These are phyloP conservation scores for Lantana camara DNA, from an alignment of 257 asterid species.

Conservation along the genomic window DNA sequence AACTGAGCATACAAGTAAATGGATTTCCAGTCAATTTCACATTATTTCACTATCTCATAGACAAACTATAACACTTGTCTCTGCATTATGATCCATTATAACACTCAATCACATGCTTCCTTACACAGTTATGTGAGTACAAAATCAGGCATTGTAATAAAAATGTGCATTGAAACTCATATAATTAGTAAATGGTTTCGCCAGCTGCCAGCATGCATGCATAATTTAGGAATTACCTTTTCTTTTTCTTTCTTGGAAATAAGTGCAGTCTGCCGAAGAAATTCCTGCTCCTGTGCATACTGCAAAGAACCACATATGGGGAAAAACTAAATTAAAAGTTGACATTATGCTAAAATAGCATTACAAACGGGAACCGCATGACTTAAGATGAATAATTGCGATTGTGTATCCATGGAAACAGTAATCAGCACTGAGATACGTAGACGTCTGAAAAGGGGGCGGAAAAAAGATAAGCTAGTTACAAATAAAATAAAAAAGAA, in stretches of 20 bases:
- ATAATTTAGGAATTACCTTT: constrained; percentile 52
- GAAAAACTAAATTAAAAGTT: not conserved
- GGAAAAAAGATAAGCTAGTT: no score
- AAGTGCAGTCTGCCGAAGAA: constrained; percentile 87
- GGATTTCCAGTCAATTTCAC: constrained; percentile 19
- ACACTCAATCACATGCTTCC: constrained; percentile 1
- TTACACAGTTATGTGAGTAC: no score
- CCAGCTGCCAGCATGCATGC: not conserved
- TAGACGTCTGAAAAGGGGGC: no score
- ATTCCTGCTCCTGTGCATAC: constrained; percentile 99
- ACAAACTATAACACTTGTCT: not conserved
- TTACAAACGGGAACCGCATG: not conserved
- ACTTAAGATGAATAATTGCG: not conserved
- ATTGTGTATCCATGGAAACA: not conserved
- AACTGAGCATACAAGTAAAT: constrained; percentile 50
- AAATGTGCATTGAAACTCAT: not conserved
- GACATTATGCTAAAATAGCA: not conserved
- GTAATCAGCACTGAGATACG: no score
- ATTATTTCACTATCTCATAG: not conserved
- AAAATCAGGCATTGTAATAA: no score
- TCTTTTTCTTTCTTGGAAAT: constrained; percentile 92
- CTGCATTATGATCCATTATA: not conserved
- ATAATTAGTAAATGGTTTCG: constrained; percentile 7
- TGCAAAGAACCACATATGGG: constrained; percentile 34
- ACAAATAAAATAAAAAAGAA: no score